Conservation (phyloP, 345 rosid genomes). For the Boechera divaricarpa region DNA sequence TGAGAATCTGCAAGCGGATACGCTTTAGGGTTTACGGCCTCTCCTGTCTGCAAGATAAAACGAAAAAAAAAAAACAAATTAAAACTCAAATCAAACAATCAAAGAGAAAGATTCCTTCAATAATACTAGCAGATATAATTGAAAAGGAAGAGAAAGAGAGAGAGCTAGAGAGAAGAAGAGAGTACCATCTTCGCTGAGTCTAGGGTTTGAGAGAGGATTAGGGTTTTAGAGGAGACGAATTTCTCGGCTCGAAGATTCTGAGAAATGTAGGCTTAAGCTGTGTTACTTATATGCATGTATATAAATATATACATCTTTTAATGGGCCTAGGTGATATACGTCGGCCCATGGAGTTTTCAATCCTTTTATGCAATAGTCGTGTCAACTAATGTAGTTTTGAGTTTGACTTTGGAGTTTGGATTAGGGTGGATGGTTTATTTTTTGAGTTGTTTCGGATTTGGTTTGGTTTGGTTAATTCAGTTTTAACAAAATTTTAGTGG, state of each 20-base stretch:
- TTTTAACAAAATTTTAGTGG: no score
- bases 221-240: conserved; percentile 37
- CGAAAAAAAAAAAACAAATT: not conserved
- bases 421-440: no score
- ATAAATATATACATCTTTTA: not conserved
- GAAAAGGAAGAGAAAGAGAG: not conserved
- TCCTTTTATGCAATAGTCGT: not conserved
- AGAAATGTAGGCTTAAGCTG: not conserved
- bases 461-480: no score
- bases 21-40: conserved; percentile 83
- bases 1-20: conserved; percentile 88
- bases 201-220: conserved; percentile 35
- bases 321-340: conserved; percentile 10
- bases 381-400: not conserved
- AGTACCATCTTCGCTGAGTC: conserved; percentile 36
- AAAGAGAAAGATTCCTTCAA: not conserved
- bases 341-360: conserved; percentile 21
- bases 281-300: not conserved
- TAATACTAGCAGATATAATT: not conserved
- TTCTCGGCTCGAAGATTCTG: conserved; percentile 6
- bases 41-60: conserved; percentile 57
- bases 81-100: not conserved
- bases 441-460: no score
- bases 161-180: not conserved
- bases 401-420: no score